phyloP scores from a whole-genome alignment of 2,329 filamentous ascomycete species.

The Xylariaceae sp. region DNA sequence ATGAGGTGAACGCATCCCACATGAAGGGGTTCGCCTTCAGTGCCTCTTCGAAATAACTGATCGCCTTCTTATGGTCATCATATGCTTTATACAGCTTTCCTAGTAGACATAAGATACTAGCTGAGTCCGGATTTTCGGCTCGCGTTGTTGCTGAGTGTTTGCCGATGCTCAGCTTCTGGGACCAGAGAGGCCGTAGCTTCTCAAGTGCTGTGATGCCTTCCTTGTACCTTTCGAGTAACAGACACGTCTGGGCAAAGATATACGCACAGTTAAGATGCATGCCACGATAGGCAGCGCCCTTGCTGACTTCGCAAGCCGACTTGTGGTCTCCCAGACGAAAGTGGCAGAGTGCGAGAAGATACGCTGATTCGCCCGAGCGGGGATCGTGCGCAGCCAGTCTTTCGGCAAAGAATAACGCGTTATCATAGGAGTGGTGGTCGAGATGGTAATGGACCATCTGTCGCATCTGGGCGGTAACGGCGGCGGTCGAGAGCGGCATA shows the following conservation, averaged over 20 bases:
- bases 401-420: constrained; percentile 90
- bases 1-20: constrained; percentile 90
- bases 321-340: constrained; percentile 76
- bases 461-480: constrained; percentile 49
- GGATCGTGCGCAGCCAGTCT: constrained; percentile 80
- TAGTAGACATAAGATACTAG: constrained; percentile 75
- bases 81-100: constrained; percentile 83
- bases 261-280: constrained; percentile 82
- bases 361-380: constrained; percentile 71
- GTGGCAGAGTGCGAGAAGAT: constrained; percentile 80
- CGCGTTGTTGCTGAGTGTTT: constrained; percentile 74
- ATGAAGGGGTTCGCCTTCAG: constrained; percentile 90
- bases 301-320: constrained; percentile 79
- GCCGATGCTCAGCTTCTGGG: constrained; percentile 69
- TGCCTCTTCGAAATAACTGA: constrained; percentile 80
- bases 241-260: constrained; percentile 83
- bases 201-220: constrained; percentile 83
- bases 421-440: constrained; percentile 83
- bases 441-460: constrained; percentile 65
- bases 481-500: constrained; percentile 51
- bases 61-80: constrained; percentile 76
- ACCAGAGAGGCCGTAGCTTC: constrained; percentile 72
- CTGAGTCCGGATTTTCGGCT: constrained; percentile 72
- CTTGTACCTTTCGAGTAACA: constrained; percentile 70
- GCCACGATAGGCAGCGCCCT: constrained; percentile 63